Evolutionary conservation across 176 grass and related monocot species (phyloP).

Genomic region (Carex cristatella): DNA sequence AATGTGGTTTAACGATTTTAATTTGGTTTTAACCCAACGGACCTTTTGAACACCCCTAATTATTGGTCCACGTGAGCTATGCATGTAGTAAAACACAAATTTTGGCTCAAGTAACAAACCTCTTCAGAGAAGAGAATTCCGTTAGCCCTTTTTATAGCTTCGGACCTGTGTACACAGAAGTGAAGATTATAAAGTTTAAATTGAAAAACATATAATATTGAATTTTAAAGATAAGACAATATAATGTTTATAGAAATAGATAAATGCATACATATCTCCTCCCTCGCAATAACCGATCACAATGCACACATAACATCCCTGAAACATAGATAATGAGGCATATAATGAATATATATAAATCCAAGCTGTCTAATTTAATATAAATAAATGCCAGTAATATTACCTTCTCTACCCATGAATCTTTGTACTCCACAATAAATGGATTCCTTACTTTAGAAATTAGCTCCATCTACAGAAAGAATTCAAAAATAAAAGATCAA

Average conservation of each 20-base stretch:
- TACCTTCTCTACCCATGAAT: slow-evolving; percentile 99
- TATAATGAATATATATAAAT: not conserved
- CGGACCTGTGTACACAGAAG: slow-evolving; percentile 42
- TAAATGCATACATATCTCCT: slow-evolving; percentile 89
- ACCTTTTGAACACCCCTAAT: no score
- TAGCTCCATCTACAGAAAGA: slow-evolving; percentile 73
- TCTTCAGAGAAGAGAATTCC: slow-evolving; percentile 79
- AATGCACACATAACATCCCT: slow-evolving; percentile 98
- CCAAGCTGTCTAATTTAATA: not conserved
- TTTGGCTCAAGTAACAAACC: slow-evolving; percentile 28
- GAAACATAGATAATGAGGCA: slow-evolving; percentile 32
- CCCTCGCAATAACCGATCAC: slow-evolving; percentile 92
- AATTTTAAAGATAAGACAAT: slow-evolving; percentile 4
- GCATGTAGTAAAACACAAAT: slow-evolving; percentile 14
- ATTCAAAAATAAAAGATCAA: slow-evolving; percentile 20
- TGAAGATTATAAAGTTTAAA: not conserved
- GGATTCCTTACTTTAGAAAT: slow-evolving; percentile 90
- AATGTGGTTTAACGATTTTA: no score
- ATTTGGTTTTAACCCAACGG: no score
- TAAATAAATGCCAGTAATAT: not conserved
- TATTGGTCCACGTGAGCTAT: not conserved
- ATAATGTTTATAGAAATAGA: slow-evolving; percentile 14
- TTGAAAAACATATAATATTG: slow-evolving; percentile 11
- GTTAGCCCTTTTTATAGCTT: slow-evolving; percentile 81
- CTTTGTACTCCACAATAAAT: slow-evolving; percentile 95